Base-by-base conservation (phyloP, 1,284 basidiomycete species). In the Vanrija sp. region DNA sequence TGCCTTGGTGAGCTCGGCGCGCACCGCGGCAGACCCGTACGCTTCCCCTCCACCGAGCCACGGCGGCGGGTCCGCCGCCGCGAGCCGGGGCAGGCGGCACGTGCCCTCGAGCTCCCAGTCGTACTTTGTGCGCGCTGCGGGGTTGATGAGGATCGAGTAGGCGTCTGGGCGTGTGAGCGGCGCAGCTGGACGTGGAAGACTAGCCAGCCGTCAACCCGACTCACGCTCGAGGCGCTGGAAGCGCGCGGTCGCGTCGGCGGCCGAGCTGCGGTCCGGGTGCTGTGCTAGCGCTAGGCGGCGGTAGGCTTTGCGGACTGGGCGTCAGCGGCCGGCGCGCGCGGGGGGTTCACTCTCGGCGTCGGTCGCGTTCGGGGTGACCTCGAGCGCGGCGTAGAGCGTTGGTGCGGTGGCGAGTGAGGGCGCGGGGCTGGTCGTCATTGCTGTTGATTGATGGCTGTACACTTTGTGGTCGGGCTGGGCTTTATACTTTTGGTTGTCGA, bases 251-350 rank as follows among this genome's bases (percentile, higher is more conserved):
- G 53, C 42, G 7, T 41, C 27, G 14, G 24, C 42, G 24, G 18
- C 25, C 5, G 16, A 9, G 43, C 44, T 19, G 27, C 47, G 51
- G 54, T 56, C 54, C 6, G 54, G 54, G 37, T 56, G 54, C 8
- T 24, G 18, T 15, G 31, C 41, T 45, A 42, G 45, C 4, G 54
- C 49, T 10, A 51, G 49, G 15, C 19, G 8, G 19, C 25, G 37
- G 54, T 44, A 56, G 2, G 54, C 54, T 15, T 42, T 35, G 41
- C 54, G 54, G 38, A 56, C 54, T 56, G 49, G 7, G 12, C 12
- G 31, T 31, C 12, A 31, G 31, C 31, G 31, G 6, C 12, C 4
- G 10, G 12, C 12, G 31, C 6, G 15, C 31, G 10, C 12, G 12
- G 15, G 25, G 25, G 12, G 31, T 31, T n/a, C n/a, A 31, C 31